phyloP scores from a whole-genome alignment of 2,329 filamentous ascomycete genomes.

The Aspergillus phoenicis region DNA sequence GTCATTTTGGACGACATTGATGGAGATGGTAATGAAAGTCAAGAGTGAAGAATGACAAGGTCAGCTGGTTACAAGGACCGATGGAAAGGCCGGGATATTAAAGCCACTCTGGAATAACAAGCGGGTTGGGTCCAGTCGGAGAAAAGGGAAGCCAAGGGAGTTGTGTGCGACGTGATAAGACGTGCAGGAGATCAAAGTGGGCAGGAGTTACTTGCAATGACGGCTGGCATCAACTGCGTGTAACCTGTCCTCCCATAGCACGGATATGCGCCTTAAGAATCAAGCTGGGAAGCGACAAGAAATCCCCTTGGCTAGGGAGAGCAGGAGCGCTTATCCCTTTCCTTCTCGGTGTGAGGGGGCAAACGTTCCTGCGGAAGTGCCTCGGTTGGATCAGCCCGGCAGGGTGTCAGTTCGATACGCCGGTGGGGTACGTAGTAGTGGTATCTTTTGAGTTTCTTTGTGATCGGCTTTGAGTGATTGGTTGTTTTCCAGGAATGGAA shows the following conservation, averaged over 20 bases:
- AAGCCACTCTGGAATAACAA: conserved; percentile 5
- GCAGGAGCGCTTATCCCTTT: conserved; percentile 23
- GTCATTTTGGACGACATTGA: conserved; percentile 18
- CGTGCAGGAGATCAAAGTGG: conserved; percentile 23
- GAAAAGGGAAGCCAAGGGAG: conserved; percentile 13
- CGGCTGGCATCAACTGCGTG: conserved; percentile 27
- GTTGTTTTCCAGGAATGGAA: not conserved
- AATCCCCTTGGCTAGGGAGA: conserved; percentile 19
- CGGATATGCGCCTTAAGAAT: conserved; percentile 24
- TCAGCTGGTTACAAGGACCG: not conserved
- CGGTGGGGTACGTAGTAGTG: not conserved
- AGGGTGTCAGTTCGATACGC: not conserved
- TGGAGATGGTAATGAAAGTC: not conserved
- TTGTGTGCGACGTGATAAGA: conserved; percentile 26
- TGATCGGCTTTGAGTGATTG: not conserved
- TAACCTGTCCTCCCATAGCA: conserved; percentile 25
- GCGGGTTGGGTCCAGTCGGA: conserved; percentile 9
- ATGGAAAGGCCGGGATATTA: conserved; percentile 16
- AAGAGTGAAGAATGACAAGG: conserved; percentile 2
- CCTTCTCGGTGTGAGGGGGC: conserved; percentile 17
- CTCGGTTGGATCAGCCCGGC: not conserved
- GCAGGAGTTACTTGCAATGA: conserved; percentile 22
- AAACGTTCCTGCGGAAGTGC: conserved; percentile 20
- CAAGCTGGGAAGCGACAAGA: conserved; percentile 3
- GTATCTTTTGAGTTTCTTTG: conserved; percentile 11